Evolutionary conservation across 331 rosid genomes (phyloP).

Genomic region (Acacia concinna): DNA sequence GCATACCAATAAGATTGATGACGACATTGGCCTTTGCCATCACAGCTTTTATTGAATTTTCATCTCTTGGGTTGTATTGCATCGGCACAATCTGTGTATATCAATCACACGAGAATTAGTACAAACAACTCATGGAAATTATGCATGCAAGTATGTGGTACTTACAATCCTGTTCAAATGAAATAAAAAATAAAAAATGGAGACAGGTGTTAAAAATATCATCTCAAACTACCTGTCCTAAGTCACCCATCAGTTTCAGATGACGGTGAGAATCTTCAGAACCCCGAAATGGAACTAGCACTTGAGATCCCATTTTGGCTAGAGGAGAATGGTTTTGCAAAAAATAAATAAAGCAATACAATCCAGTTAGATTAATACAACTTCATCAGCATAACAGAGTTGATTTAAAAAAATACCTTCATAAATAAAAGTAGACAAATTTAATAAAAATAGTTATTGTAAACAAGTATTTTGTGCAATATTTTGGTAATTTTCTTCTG

Average conservation of each 20-base stretch:
- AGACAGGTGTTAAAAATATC: conserved; percentile 1
- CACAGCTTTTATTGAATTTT: conserved; percentile 90
- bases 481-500: not conserved
- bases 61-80: conserved; percentile 95
- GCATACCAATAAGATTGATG: conserved; percentile 88
- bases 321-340: conserved; percentile 38
- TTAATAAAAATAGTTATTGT: not conserved
- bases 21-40: conserved; percentile 97
- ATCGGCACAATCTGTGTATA: conserved; percentile 83
- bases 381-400: not conserved
- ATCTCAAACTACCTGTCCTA: conserved; percentile 80
- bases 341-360: not conserved
- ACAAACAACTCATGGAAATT: conserved; percentile 30
- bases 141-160: conserved; percentile 17
- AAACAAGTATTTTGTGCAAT: not conserved
- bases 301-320: conserved; percentile 99
- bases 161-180: conserved; percentile 19
- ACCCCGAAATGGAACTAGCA: conserved; percentile 90
- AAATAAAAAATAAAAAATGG: conserved; percentile 9
- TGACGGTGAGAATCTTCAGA: conserved; percentile 93
- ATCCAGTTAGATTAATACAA: not conserved
- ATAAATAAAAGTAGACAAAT: not conserved
- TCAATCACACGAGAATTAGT: conserved; percentile 38
- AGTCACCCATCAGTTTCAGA: conserved; percentile 96
- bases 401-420: not conserved